Evolutionary conservation across 2,329 filamentous ascomycete species (phyloP).

Genomic region (Pestalotiopsis sp.): DNA sequence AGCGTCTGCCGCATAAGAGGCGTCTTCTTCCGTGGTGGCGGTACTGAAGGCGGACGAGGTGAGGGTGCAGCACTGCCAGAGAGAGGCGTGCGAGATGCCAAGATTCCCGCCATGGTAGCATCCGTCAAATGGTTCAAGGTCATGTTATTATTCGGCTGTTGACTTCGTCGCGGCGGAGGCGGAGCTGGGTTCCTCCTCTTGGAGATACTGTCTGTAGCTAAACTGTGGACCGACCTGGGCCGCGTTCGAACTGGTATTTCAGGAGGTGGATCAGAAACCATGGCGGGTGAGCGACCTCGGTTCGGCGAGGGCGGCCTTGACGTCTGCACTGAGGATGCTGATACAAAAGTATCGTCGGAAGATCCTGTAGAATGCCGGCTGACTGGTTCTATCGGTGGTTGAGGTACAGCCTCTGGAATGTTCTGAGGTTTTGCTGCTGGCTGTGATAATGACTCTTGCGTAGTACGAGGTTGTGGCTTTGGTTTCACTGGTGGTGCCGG

Average conservation of each 20-base stretch:
- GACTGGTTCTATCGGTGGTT: not conserved
- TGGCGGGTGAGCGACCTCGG: slow-evolving; percentile 22
- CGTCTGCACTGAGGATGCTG: slow-evolving; percentile 40
- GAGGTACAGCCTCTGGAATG: not conserved
- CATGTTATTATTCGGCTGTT: slow-evolving; percentile 38
- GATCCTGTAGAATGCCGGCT: slow-evolving; percentile 34
- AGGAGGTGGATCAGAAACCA: slow-evolving; percentile 19
- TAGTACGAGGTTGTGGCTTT: slow-evolving; percentile 19
- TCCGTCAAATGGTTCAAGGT: slow-evolving; percentile 69
- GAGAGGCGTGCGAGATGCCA: slow-evolving; percentile 61
- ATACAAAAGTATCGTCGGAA: slow-evolving; percentile 50
- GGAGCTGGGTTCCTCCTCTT: slow-evolving; percentile 13
- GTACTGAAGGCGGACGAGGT: slow-evolving; percentile 33
- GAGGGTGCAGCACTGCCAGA: slow-evolving; percentile 42
- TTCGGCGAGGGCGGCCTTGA: slow-evolving; percentile 30
- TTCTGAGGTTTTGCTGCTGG: not conserved
- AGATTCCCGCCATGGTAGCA: slow-evolving; percentile 75
- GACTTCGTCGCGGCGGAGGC: slow-evolving; percentile 23
- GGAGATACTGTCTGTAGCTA: slow-evolving; percentile 14
- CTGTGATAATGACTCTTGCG: slow-evolving; percentile 6
- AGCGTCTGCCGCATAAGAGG: slow-evolving; percentile 66
- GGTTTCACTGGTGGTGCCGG: slow-evolving; percentile 19
- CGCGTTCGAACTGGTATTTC: slow-evolving; percentile 12
- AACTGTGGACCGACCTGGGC: slow-evolving; percentile 20
- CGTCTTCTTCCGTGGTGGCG: slow-evolving; percentile 38